A percentile compares a stretch with the other conserved stretches of the same genome.
Evolutionary conservation across 192 early-diverging fungal genomes (phyloP).

Genomic region (Coemansia guatemalensis): DNA sequence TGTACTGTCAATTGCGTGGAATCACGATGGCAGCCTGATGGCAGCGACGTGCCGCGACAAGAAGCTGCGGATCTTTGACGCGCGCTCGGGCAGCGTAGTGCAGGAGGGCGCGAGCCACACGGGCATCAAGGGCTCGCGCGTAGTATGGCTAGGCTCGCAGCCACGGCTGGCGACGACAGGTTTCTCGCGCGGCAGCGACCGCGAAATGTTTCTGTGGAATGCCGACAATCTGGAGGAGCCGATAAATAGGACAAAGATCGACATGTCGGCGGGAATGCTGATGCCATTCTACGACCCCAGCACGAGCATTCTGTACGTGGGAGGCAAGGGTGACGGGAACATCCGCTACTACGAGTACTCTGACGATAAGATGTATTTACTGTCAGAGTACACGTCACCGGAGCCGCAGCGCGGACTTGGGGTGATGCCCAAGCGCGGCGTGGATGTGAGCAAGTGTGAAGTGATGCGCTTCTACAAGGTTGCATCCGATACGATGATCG

Average conservation of each 20-base stretch:
- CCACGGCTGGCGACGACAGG: constrained; percentile 88
- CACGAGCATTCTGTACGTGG: constrained; percentile 89
- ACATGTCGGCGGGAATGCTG: constrained; percentile 91
- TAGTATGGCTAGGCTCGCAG: constrained; percentile 82
- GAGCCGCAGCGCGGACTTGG: constrained; percentile 94
- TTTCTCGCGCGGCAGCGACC: constrained; percentile 89
- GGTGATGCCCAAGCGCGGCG: constrained; percentile 90
- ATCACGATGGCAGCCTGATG: constrained; percentile 79
- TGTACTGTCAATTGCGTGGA: constrained; percentile 91
- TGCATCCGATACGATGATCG: constrained; percentile 73
- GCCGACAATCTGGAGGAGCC: constrained; percentile 65
- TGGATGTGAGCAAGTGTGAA: constrained; percentile 85
- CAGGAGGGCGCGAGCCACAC: constrained; percentile 82
- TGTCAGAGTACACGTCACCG: constrained; percentile 87
- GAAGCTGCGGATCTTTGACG: constrained; percentile 91
- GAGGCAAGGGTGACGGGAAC: constrained; percentile 98
- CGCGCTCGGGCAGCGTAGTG: constrained; percentile 77
- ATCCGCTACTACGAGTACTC: constrained; percentile 98
- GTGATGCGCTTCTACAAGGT: constrained; percentile 95
- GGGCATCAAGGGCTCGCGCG: constrained; percentile 96
- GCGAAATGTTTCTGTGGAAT: constrained; percentile 95
- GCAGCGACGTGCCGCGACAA: constrained; percentile 97
- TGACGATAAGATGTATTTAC: constrained; percentile 84
- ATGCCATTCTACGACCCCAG: constrained; percentile 97
- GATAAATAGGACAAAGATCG: constrained; percentile 73